phyloP scores from a whole-genome alignment of 768 basidiomycete species.

The Auricularia cornea region DNA sequence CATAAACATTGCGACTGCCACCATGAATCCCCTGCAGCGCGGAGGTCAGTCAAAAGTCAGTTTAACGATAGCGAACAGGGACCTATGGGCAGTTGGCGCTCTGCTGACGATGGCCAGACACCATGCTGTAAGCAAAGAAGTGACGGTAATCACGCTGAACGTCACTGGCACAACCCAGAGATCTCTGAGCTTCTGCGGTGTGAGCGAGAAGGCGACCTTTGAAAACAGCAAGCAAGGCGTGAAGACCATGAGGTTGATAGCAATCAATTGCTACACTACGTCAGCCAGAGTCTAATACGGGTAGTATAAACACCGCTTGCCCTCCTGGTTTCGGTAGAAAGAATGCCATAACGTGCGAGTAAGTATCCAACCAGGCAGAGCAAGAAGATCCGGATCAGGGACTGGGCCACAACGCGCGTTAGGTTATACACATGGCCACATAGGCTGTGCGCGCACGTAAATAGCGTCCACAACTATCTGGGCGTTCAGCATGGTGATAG shows the following conservation, averaged over 20 bases:
- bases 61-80: not conserved
- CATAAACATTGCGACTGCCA: conserved; percentile 83
- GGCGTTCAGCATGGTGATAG: too few species aligned
- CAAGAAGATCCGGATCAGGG: conserved; percentile 81
- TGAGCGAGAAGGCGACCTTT: conserved; percentile 88
- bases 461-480: too few species aligned
- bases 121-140: conserved; percentile 64
- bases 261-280: conserved; percentile 54
- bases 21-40: conserved; percentile 55
- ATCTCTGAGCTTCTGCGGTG: conserved; percentile 76
- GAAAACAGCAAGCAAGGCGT: conserved; percentile 83
- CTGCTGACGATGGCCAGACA: conserved; percentile 52
- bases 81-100: conserved; percentile 72
- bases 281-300: not conserved
- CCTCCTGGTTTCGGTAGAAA: conserved; percentile 89
- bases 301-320: conserved; percentile 26
- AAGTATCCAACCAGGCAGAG: conserved; percentile 78
- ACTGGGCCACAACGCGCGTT: conserved; percentile 34
- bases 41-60: not conserved
- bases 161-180: conserved; percentile 82
- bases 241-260: conserved; percentile 81
- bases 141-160: conserved; percentile 65
- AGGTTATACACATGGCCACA: too few species aligned
- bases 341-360: conserved; percentile 68
- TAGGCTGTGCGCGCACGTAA: too few species aligned